Evolutionary conservation across 352 stramenopile species (phyloP).

Genomic region (Globisporangium uncinulatum): DNA sequence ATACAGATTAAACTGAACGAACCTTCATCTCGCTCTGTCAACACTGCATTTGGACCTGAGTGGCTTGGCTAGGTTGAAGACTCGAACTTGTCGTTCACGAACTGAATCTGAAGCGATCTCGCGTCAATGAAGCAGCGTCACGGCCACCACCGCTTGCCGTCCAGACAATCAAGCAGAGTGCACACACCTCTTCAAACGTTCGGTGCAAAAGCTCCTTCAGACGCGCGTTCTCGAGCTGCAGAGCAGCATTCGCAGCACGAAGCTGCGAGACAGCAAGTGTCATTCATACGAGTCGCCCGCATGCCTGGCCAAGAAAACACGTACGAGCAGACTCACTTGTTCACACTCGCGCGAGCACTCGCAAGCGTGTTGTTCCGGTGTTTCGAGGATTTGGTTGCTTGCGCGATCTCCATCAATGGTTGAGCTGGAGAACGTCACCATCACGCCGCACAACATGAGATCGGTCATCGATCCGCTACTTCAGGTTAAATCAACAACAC

Average conservation of each 20-base stretch:
- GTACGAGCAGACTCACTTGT: not conserved
- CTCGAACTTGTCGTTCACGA: slow-evolving; percentile 1
- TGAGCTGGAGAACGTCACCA: not conserved
- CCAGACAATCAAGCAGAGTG: no score
- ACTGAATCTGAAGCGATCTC: slow-evolving; percentile 3
- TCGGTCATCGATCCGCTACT: not conserved
- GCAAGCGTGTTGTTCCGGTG: not conserved
- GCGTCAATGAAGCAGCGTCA: not conserved
- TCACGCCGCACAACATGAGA: no score
- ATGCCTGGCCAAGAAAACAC: not conserved
- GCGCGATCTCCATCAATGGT: not conserved
- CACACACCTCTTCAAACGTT: slow-evolving; percentile 29
- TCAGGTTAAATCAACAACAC: not conserved
- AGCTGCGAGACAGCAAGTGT: slow-evolving; percentile 9
- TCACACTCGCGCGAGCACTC: not conserved
- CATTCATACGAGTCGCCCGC: slow-evolving; percentile 2
- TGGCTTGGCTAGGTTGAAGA: no score
- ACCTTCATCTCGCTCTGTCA: no score
- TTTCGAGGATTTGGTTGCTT: slow-evolving; percentile 1
- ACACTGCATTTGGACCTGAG: no score
- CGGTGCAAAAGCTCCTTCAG: slow-evolving; percentile 27
- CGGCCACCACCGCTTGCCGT: no score
- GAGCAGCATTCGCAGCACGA: slow-evolving; percentile 15
- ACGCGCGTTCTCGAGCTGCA: slow-evolving; percentile 29
- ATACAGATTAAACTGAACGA: no score